Base-by-base conservation (phyloP, 768 basidiomycete genomes). In the Boletus rex-veris region DNA sequence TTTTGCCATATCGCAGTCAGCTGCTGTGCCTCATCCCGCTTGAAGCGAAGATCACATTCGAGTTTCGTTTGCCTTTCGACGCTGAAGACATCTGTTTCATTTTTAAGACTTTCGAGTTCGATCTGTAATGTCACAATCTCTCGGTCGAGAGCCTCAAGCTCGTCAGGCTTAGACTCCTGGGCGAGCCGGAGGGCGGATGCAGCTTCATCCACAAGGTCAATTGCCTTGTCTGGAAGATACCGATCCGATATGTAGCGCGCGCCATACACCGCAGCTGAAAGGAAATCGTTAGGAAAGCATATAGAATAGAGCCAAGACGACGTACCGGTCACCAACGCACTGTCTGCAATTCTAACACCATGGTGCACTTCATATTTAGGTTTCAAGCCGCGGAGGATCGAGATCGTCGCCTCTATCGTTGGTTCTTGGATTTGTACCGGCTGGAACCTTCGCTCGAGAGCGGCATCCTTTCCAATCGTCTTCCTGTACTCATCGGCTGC, bases 141-240 rank as follows among this genome's bases (percentile, higher is more conserved):
- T 37, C 93, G 77, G 54, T 93, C 89, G 11, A 95, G 79, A 1
- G 78, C 76, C 64, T 97, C 92, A 1, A 96, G 77, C 51, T 86
- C 86, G 50, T 92, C 88, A 0, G 93, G 93, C 64, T 93, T 92
- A 31, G 83, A 86, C 64, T 93, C 91, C 64, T 94, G 93, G 0
- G 92, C 89, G 4, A 97, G 82, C 0, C 92, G 83, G 5, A 98
- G 76, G 0, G 91, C 79, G 2, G 90, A 90, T 1, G 91, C 89
- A 4, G 94, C 94, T 70, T 98, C 96, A 69, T 98, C 96, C 1
- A 98, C 83, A 3, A 97, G 79, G 67, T 96, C 92, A 40, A 92
- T 90, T 10, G 90, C 88, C 66, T 95, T 95, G 72, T 97, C 93
- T 0, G 93, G 93, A 2, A 96, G 78, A 68, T 82, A 94, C 4